These are phyloP conservation scores for Chalara sp. DNA, from an alignment of 2,329 filamentous ascomycete genomes.

Conservation along the genomic window DNA sequence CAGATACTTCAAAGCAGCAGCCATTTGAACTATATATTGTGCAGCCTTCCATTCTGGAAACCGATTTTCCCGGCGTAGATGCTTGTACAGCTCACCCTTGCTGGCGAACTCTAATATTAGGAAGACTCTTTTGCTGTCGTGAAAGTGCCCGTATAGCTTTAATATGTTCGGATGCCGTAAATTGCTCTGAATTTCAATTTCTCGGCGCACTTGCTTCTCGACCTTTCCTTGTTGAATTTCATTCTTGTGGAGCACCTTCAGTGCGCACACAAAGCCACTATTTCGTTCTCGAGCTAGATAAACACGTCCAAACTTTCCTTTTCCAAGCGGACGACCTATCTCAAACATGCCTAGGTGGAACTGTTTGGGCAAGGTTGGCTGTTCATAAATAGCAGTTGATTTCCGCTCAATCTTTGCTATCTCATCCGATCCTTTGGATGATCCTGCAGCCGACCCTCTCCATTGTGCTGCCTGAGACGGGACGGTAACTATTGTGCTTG, in stretches of 20 bases:
- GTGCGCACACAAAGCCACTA: slow-evolving; percentile 63
- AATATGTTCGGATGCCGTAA: slow-evolving; percentile 67
- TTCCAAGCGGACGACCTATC: slow-evolving; percentile 65
- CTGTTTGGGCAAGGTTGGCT: slow-evolving; percentile 50
- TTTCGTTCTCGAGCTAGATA: slow-evolving; percentile 64
- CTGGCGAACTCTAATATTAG: slow-evolving; percentile 68
- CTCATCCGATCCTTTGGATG: slow-evolving; percentile 42
- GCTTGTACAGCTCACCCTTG: slow-evolving; percentile 68
- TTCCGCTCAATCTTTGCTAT: slow-evolving; percentile 41
- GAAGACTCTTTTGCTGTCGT: slow-evolving; percentile 67
- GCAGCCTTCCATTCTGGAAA: slow-evolving; percentile 69
- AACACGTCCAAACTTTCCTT: slow-evolving; percentile 68
- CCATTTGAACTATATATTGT: slow-evolving; percentile 70
- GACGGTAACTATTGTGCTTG: slow-evolving; percentile 60
- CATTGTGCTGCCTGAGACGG: slow-evolving; percentile 58
- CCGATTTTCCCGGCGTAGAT: slow-evolving; percentile 58
- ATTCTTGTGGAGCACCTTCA: slow-evolving; percentile 69
- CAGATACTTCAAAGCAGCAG: slow-evolving; percentile 79
- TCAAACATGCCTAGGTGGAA: slow-evolving; percentile 74
- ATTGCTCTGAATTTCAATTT: slow-evolving; percentile 71
- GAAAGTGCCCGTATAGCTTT: slow-evolving; percentile 65
- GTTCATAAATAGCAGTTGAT: slow-evolving; percentile 46
- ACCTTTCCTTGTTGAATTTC: slow-evolving; percentile 61
- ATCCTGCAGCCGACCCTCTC: slow-evolving; percentile 38
- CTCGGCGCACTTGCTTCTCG: slow-evolving; percentile 66